Evolutionary conservation across 352 stramenopile genomes (phyloP).

Genomic region (Phytopythium aichiense): DNA sequence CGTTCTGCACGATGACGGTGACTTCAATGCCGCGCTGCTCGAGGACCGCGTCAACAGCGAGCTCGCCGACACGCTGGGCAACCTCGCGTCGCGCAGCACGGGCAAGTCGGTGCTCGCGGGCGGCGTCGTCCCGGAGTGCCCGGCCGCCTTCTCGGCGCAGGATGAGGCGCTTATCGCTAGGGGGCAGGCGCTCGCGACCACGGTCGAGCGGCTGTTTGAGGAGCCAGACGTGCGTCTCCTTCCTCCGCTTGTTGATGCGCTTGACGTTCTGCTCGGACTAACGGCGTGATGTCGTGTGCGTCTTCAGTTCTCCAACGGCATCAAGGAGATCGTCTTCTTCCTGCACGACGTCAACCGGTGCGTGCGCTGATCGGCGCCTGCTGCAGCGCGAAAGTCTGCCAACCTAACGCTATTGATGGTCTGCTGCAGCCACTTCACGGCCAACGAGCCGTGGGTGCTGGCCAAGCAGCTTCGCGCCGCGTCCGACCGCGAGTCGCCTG

Average conservation of each 20-base stretch:
- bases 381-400: neutral
- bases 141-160: conserved; percentile 27
- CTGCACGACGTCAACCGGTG: conserved; percentile 80
- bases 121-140: conserved; percentile 39
- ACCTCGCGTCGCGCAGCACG: conserved; percentile 78
- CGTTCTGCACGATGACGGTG: conserved; percentile 94
- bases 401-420: neutral
- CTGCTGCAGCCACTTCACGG: conserved; percentile 57
- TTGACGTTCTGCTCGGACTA: neutral
- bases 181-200: conserved; percentile 37
- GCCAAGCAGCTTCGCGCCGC: conserved; percentile 50
- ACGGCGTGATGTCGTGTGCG: conserved; percentile 5
- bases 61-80: conserved; percentile 88
- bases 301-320: conserved; percentile 54
- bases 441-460: conserved; percentile 74
- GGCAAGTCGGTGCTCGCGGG: conserved; percentile 57
- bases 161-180: conserved; percentile 55
- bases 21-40: conserved; percentile 84
- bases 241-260: neutral
- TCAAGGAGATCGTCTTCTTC: conserved; percentile 77
- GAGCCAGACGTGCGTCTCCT: conserved; percentile 52
- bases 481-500: conserved; percentile 21
- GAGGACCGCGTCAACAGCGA: conserved; percentile 97
- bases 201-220: conserved; percentile 57
- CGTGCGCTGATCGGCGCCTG: neutral